Conservation (phyloP, 208 protist genomes). For the Wallacemonas sp. region DNA sequence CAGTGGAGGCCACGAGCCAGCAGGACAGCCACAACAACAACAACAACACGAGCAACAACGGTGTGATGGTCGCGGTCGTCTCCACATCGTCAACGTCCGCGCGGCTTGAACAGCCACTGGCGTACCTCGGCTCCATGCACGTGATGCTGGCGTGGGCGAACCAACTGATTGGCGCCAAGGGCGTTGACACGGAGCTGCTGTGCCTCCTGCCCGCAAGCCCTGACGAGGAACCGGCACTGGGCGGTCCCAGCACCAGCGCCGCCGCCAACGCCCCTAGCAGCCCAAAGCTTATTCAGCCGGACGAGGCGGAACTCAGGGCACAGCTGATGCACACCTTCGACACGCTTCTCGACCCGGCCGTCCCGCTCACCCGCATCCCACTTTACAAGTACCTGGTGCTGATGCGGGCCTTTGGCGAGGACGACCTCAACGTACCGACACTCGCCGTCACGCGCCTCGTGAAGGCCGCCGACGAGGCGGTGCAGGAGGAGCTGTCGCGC, state of each 20-base stretch:
- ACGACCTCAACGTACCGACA: slow-evolving; percentile 24
- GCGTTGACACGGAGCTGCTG: slow-evolving; percentile 20
- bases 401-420: slow-evolving; percentile 46
- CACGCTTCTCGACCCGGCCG: slow-evolving; percentile 11
- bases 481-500: slow-evolving; percentile 24
- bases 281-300: too few species aligned
- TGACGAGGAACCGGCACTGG: neutral
- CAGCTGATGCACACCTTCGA: slow-evolving; percentile 9
- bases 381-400: slow-evolving; percentile 60
- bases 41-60: neutral
- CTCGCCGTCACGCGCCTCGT: slow-evolving; percentile 47
- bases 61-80: neutral
- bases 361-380: slow-evolving; percentile 28
- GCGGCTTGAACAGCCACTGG: neutral
- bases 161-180: neutral
- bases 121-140: slow-evolving; percentile 10
- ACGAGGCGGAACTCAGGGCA: neutral
- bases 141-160: slow-evolving; percentile 26
- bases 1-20: too few species aligned
- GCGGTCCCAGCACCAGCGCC: neutral
- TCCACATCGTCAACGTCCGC: neutral
- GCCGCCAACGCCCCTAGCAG: too few species aligned
- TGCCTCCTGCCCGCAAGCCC: slow-evolving; percentile 8
- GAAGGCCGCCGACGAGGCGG: slow-evolving; percentile 32
- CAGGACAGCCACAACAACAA: neutral